Conservation (phyloP, 2,329 filamentous ascomycete species). For the Arthrobotrys iridis region DNA sequence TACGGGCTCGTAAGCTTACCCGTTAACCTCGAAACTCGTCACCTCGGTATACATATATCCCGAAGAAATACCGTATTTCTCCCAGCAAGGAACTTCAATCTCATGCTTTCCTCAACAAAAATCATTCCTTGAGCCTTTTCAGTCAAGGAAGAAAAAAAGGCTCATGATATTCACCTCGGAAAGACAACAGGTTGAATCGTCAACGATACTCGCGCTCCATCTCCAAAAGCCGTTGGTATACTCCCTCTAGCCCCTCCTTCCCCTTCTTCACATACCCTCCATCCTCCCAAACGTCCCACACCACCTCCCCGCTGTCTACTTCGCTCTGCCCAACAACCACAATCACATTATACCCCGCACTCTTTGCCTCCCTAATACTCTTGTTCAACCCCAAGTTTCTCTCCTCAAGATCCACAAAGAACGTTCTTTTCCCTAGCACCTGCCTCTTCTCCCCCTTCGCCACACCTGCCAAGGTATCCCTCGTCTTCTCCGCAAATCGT, state of each 20-base stretch:
- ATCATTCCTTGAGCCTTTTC: too few species aligned
- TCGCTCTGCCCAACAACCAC: conserved; percentile 77
- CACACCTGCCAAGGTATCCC: conserved; percentile 64
- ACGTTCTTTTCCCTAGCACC: conserved; percentile 55
- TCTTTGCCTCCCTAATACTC: conserved; percentile 77
- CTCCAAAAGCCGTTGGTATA: conserved; percentile 55
- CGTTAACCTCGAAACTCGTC: conserved; percentile 16
- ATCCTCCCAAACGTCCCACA: conserved; percentile 59
- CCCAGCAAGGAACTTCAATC: too few species aligned
- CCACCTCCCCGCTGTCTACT: conserved; percentile 69
- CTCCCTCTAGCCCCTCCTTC: conserved; percentile 46
- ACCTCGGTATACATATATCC: conserved; percentile 5
- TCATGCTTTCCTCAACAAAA: conserved; percentile 18
- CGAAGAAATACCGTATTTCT: too few species aligned
- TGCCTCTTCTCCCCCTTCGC: conserved; percentile 58
- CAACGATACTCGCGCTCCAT: conserved; percentile 55
- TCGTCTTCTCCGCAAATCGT: conserved; percentile 61
- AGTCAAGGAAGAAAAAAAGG: conserved; percentile 1
- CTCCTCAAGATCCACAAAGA: conserved; percentile 73
- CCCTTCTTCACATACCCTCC: conserved; percentile 26
- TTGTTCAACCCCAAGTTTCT: conserved; percentile 69
- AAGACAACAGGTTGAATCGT: not conserved
- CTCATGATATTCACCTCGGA: not conserved
- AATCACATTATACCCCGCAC: conserved; percentile 77
- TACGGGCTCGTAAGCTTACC: too few species aligned